These are phyloP conservation scores for Erythrobasidium hasegawianum DNA, from an alignment of 1,284 basidiomycete species.

Conservation along the genomic window DNA sequence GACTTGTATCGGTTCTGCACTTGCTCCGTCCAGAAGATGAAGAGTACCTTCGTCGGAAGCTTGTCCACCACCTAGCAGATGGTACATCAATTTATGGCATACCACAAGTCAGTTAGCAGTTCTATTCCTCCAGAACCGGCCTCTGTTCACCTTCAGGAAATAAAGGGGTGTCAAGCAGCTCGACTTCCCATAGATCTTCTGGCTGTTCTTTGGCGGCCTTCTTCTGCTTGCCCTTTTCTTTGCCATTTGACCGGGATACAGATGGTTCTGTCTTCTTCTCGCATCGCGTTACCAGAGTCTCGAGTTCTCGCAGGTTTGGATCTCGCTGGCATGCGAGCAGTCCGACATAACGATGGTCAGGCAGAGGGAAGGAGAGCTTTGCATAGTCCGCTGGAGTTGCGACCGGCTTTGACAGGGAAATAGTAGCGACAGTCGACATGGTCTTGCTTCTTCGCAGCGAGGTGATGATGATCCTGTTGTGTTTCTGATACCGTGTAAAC, in stretches of 20 bases:
- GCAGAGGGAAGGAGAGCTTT: slow-evolving; percentile 37
- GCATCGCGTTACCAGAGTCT: slow-evolving; percentile 36
- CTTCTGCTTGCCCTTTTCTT: slow-evolving; percentile 35
- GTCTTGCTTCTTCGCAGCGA: neutral
- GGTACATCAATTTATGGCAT: neutral
- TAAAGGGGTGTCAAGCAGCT: slow-evolving; percentile 75
- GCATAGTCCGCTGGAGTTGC: slow-evolving; percentile 37
- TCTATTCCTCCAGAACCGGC: too few relatives aligned
- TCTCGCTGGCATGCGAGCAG: slow-evolving; percentile 43
- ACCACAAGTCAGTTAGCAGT: neutral
- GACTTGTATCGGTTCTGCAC: slow-evolving; percentile 60
- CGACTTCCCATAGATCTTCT: slow-evolving; percentile 50
- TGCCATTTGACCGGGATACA: slow-evolving; percentile 22
- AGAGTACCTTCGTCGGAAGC: slow-evolving; percentile 72
- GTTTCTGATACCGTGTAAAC: too few relatives aligned
- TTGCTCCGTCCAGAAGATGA: slow-evolving; percentile 42
- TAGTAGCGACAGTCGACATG: slow-evolving; percentile 12
- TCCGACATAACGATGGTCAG: slow-evolving; percentile 42
- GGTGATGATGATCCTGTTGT: neutral
- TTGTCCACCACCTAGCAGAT: slow-evolving; percentile 81
- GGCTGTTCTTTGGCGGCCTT: neutral
- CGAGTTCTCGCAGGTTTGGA: slow-evolving; percentile 37
- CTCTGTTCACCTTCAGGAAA: slow-evolving; percentile 63
- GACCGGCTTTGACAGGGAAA: slow-evolving; percentile 26
- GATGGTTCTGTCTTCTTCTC: slow-evolving; percentile 35